Conservation (phyloP, 1,139 yeast species). For the Magnusiomyces tetraspermus region DNA sequence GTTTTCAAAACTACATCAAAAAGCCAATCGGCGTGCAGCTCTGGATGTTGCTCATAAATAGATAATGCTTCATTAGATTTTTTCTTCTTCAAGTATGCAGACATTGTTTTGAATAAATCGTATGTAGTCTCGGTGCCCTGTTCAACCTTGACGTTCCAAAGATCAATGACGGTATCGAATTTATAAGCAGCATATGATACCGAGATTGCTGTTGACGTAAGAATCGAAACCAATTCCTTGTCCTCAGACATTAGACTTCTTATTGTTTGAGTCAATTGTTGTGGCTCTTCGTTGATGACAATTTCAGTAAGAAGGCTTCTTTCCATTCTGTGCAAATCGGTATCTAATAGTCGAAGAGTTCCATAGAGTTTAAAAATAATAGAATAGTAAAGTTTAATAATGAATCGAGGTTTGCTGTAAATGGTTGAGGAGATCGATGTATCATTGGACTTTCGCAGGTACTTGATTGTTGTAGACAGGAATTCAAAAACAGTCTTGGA, state of each 20-base stretch:
- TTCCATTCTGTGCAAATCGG: constrained; percentile 12
- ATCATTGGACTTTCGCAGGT: constrained; percentile 1
- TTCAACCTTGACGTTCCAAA: constrained; percentile 17
- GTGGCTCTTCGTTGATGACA: constrained; percentile 6
- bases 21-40: constrained; percentile 22
- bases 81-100: constrained; percentile 35
- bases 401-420: constrained; percentile 5
- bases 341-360: constrained; percentile 26
- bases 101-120: constrained; percentile 34
- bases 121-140: constrained; percentile 14
- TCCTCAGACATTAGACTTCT: constrained; percentile 8
- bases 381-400: constrained; percentile 8
- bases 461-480: constrained; percentile 10
- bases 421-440: background rate
- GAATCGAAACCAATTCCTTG: constrained; percentile 12
- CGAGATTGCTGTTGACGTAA: constrained; percentile 15
- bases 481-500: constrained; percentile 8
- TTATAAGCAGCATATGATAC: constrained; percentile 16
- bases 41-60: constrained; percentile 32
- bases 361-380: constrained; percentile 12
- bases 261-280: constrained; percentile 5
- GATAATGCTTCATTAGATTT: constrained; percentile 39
- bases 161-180: constrained; percentile 9
- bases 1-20: constrained; percentile 30
- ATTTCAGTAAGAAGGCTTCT: constrained; percentile 14